Percentiles rank a stretch among this genome's conserved stretches.
Conservation (phyloP, 2,329 filamentous ascomycete species). For the Calonectria hongkongensis region DNA sequence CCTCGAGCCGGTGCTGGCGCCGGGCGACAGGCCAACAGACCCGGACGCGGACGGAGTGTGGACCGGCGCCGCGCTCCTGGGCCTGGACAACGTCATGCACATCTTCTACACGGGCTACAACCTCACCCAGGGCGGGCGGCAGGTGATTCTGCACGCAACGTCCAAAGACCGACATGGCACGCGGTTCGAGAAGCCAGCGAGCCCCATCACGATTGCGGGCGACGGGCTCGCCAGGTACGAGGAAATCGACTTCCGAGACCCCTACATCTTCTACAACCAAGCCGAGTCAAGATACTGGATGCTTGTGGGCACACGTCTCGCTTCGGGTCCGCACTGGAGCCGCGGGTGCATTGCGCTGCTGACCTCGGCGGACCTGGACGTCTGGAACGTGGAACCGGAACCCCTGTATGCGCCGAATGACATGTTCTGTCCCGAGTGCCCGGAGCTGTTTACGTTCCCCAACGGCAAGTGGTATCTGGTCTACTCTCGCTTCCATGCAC, state of each 20-base stretch:
- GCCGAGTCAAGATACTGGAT: conserved; percentile 59
- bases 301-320: conserved; percentile 60
- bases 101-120: conserved; percentile 63
- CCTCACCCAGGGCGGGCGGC: conserved; percentile 55
- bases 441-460: conserved; percentile 59
- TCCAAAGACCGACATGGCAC: conserved; percentile 54
- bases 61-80: conserved; percentile 59
- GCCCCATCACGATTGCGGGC: conserved; percentile 51
- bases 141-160: conserved; percentile 57
- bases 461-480: conserved; percentile 61
- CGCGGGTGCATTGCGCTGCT: conserved; percentile 61
- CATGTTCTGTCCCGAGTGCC: conserved; percentile 61
- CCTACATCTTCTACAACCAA: conserved; percentile 59
- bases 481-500: conserved; percentile 59
- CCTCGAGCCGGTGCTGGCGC: conserved; percentile 48
- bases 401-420: conserved; percentile 60
- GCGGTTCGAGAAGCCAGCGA: conserved; percentile 50
- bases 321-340: conserved; percentile 58
- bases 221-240: conserved; percentile 54
- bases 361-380: conserved; percentile 58
- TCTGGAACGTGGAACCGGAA: conserved; percentile 56
- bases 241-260: conserved; percentile 61
- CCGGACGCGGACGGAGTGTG: conserved; percentile 59
- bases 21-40: conserved; percentile 44
- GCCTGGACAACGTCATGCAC: conserved; percentile 58